These are phyloP conservation scores for Phylloporus rhodoxanthus DNA, from an alignment of 768 basidiomycete genomes.

Conservation along the genomic window DNA sequence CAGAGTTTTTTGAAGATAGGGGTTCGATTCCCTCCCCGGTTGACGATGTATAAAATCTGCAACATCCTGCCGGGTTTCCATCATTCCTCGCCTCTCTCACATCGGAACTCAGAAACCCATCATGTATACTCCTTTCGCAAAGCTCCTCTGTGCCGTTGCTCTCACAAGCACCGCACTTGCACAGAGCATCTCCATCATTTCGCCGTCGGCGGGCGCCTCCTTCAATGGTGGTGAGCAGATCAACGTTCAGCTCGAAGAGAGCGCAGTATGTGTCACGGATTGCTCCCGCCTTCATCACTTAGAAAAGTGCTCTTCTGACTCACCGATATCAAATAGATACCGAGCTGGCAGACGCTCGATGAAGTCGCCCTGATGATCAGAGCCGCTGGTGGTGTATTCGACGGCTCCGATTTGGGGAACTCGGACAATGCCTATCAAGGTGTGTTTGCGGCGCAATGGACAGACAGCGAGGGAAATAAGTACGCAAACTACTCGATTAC, in stretches of 20 bases:
- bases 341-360: not conserved
- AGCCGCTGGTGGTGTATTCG: rapidly evolving
- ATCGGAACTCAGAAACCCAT: not conserved
- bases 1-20: not conserved
- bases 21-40: not conserved
- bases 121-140: conserved; percentile 9
- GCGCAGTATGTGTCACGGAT: conserved; percentile 31
- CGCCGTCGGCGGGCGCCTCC: conserved; percentile 29
- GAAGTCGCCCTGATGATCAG: conserved; percentile 12
- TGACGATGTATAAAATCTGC: not conserved
- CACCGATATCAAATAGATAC: not conserved
- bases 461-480: not conserved
- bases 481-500: conserved; percentile 1
- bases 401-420: not conserved
- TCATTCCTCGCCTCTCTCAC: not conserved
- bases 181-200: conserved; percentile 35
- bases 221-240: conserved; percentile 32
- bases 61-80: not conserved
- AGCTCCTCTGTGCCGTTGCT: conserved; percentile 5
- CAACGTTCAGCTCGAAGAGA: conserved; percentile 33
- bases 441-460: not conserved
- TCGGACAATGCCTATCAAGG: not conserved
- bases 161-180: conserved; percentile 29
- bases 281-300: too few species aligned
- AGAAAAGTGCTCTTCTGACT: not conserved